Percentiles rank a stretch among this genome's conserved stretches.
Conservation (phyloP, 2,329 filamentous ascomycete genomes). For the Paraconiothyrium sp. region DNA sequence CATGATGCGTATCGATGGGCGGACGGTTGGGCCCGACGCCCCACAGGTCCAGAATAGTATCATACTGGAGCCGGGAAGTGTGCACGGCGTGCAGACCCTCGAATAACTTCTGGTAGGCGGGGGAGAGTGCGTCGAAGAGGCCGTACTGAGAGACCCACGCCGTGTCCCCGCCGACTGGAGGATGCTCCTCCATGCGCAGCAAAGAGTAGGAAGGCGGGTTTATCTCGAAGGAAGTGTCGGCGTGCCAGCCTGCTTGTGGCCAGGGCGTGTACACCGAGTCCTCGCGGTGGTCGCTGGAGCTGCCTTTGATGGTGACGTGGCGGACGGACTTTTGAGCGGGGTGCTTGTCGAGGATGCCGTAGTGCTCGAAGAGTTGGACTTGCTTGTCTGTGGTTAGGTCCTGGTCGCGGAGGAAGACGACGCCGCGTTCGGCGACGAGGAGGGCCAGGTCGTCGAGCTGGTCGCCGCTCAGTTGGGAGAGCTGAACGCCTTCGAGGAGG, state of each 20-base stretch:
- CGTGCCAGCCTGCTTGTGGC: conserved; percentile 24
- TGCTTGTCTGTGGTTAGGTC: conserved; percentile 39
- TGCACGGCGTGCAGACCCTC: conserved; percentile 24
- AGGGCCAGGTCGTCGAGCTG: conserved; percentile 58
- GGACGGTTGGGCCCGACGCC: conserved; percentile 46
- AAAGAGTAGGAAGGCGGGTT: conserved; percentile 24
- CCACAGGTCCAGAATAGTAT: conserved; percentile 26
- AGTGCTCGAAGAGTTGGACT: conserved; percentile 26
- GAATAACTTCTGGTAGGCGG: conserved; percentile 26
- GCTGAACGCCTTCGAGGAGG: conserved; percentile 48
- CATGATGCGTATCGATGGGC: conserved; percentile 60
- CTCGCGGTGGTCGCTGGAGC: conserved; percentile 14
- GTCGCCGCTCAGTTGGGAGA: conserved; percentile 52
- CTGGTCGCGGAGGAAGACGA: conserved; percentile 58
- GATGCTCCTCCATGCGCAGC: conserved; percentile 27
- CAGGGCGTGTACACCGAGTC: conserved; percentile 23
- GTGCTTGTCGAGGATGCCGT: conserved; percentile 27
- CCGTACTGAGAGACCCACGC: conserved; percentile 25
- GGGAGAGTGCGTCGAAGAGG: conserved; percentile 24
- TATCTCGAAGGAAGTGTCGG: conserved; percentile 24
- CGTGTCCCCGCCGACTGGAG: conserved; percentile 11
- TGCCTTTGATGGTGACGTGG: conserved; percentile 27
- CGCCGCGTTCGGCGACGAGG: conserved; percentile 46
- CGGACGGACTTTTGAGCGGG: conserved; percentile 23
- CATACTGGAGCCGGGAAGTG: conserved; percentile 25